A percentile compares a stretch with the other conserved stretches of the same genome.
phyloP scores from a whole-genome alignment of 148 eudicot species.

The Cornus controversa region DNA sequence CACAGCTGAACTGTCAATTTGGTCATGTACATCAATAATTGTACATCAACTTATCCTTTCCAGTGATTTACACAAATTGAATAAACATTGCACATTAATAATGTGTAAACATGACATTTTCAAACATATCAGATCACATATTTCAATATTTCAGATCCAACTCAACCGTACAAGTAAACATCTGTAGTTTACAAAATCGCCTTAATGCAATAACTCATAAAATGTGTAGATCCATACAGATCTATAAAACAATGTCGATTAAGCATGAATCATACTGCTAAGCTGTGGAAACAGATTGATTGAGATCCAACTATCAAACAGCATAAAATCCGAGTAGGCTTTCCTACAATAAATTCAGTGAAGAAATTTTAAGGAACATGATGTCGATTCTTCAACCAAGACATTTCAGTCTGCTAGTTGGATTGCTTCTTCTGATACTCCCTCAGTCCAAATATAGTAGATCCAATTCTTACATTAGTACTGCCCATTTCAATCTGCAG shows the following conservation, averaged over 20 bases:
- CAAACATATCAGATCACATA: background rate
- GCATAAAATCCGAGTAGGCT: background rate
- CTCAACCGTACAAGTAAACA: no score
- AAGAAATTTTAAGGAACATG: background rate
- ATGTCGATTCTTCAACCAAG: background rate
- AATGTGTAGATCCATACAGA: background rate
- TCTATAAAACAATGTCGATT: background rate
- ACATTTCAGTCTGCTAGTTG: constrained; percentile 12
- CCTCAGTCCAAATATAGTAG: constrained; percentile 95
- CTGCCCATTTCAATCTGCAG: constrained; percentile 97
- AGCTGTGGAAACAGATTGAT: background rate
- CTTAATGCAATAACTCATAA: background rate
- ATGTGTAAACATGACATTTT: background rate
- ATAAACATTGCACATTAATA: no score
- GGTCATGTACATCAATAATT: no score
- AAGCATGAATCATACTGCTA: background rate
- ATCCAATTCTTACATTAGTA: constrained; percentile 82
- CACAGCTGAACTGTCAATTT: no score
- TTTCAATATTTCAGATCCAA: background rate
- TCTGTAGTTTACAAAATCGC: background rate
- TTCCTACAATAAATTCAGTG: background rate
- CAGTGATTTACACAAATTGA: no score
- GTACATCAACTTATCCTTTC: no score
- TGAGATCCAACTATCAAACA: background rate
- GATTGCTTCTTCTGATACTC: constrained; percentile 60